Evolutionary conservation across 768 basidiomycete species (phyloP).

Genomic region (Infundibulicybe gibba): DNA sequence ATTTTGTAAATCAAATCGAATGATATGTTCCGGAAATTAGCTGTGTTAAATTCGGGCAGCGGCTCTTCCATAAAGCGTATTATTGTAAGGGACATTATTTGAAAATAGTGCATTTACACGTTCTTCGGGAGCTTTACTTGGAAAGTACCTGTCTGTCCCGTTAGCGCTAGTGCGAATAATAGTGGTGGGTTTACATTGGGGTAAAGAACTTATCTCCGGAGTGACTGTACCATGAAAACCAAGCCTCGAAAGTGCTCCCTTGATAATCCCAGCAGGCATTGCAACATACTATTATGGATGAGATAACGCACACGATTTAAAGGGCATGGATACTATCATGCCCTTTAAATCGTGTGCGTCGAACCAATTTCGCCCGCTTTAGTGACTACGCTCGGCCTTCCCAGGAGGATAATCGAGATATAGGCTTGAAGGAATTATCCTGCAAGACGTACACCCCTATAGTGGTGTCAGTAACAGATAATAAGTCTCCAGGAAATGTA

Average conservation of each 20-base stretch:
- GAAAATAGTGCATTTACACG: conserved; percentile 17
- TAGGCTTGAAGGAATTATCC: conserved; percentile 87
- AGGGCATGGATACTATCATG: conserved; percentile 17
- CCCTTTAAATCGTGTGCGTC: no score
- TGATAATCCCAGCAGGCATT: conserved; percentile 80
- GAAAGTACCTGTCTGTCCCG: conserved; percentile 59
- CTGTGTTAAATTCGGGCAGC: no score
- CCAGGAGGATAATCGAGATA: conserved; percentile 78
- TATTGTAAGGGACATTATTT: no score
- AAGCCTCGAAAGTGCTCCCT: conserved; percentile 77
- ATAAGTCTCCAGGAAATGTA: neutral
- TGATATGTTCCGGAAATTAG: no score
- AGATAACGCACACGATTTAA: neutral
- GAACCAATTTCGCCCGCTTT: conserved; percentile 66
- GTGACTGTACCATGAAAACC: conserved; percentile 74
- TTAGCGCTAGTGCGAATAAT: conserved; percentile 1
- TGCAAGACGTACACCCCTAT: conserved; percentile 92
- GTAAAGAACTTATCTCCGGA: conserved; percentile 76
- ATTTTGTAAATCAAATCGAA: no score
- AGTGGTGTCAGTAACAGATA: neutral
- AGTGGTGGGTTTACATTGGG: conserved; percentile 62
- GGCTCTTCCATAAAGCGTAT: no score
- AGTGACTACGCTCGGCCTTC: conserved; percentile 73
- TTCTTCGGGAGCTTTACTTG: conserved; percentile 78
- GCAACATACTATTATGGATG: conserved; percentile 60